phyloP scores from a whole-genome alignment of 805 yeast genomes.

The Candida manassasensis region DNA sequence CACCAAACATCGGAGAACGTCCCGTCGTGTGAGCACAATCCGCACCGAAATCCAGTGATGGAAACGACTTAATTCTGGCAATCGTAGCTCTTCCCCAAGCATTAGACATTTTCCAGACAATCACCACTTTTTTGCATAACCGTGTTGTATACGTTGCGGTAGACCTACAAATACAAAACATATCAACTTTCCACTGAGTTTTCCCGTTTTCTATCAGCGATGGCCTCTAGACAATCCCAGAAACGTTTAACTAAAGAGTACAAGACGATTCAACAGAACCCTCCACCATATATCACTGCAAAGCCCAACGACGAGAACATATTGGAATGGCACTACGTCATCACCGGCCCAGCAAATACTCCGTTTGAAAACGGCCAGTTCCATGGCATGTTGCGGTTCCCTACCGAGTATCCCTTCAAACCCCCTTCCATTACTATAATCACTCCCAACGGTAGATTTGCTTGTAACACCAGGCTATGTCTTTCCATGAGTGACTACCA shows the following conservation, averaged over 20 bases:
- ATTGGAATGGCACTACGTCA: conserved; percentile 89
- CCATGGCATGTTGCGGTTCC: conserved; percentile 83
- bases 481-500: conserved; percentile 92
- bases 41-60: too few relatives aligned
- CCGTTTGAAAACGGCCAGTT: conserved; percentile 85
- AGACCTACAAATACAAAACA: too few relatives aligned
- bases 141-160: too few relatives aligned
- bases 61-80: too few relatives aligned
- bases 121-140: too few relatives aligned
- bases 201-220: too few relatives aligned
- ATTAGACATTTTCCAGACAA: too few relatives aligned
- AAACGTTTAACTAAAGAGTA: conserved; percentile 72
- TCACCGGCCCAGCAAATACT: conserved; percentile 88
- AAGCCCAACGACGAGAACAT: conserved; percentile 85
- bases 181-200: too few relatives aligned
- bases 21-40: too few relatives aligned
- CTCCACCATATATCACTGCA: conserved; percentile 82
- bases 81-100: too few relatives aligned
- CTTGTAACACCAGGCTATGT: conserved; percentile 76
- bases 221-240: conserved; percentile 41
- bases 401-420: conserved; percentile 82
- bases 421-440: conserved; percentile 88
- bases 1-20: too few relatives aligned
- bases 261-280: conserved; percentile 67
- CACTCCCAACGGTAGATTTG: conserved; percentile 87